phyloP scores from a whole-genome alignment of 768 basidiomycete genomes.

The Sutorius australiensis region DNA sequence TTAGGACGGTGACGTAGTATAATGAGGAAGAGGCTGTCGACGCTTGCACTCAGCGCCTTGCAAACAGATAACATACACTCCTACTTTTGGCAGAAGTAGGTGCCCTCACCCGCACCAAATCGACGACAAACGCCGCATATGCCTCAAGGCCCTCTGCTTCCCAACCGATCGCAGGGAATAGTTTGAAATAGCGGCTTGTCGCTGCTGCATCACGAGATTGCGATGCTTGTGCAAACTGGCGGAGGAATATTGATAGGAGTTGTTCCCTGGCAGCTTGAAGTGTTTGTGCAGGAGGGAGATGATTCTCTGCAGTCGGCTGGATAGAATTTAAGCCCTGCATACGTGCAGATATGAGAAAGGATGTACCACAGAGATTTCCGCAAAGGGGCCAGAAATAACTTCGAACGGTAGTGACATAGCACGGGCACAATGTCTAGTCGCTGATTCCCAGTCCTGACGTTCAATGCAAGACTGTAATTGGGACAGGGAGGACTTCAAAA shows the following conservation, averaged over 20 bases:
- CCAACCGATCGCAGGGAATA: slow-evolving; percentile 95
- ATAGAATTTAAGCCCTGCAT: neutral
- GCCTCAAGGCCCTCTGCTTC: slow-evolving; percentile 87
- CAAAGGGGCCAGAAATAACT: slow-evolving; percentile 80
- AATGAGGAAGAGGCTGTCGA: slow-evolving; percentile 80
- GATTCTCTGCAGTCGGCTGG: slow-evolving; percentile 88
- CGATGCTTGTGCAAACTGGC: slow-evolving; percentile 82
- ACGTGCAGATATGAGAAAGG: neutral
- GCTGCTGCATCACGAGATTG: slow-evolving; percentile 76
- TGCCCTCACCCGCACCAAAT: slow-evolving; percentile 76
- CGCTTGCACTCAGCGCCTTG: slow-evolving; percentile 6
- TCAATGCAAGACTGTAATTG: slow-evolving; percentile 62
- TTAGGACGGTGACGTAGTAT: slow-evolving; percentile 87
- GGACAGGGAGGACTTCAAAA: slow-evolving; percentile 58
- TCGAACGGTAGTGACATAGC: slow-evolving; percentile 82
- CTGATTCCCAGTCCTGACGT: slow-evolving; percentile 91
- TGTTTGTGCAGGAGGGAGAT: slow-evolving; percentile 81
- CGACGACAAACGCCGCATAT: slow-evolving; percentile 91
- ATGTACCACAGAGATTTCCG: slow-evolving; percentile 81
- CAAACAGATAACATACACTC: slow-evolving; percentile 7
- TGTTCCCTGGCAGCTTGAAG: slow-evolving; percentile 69
- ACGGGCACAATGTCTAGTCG: slow-evolving; percentile 83
- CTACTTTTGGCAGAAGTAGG: slow-evolving; percentile 82
- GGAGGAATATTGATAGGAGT: slow-evolving; percentile 72
- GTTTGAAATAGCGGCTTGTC: slow-evolving; percentile 92